phyloP scores from a whole-genome alignment of 345 rosid genomes.

The Euphorbia tirucalli region DNA sequence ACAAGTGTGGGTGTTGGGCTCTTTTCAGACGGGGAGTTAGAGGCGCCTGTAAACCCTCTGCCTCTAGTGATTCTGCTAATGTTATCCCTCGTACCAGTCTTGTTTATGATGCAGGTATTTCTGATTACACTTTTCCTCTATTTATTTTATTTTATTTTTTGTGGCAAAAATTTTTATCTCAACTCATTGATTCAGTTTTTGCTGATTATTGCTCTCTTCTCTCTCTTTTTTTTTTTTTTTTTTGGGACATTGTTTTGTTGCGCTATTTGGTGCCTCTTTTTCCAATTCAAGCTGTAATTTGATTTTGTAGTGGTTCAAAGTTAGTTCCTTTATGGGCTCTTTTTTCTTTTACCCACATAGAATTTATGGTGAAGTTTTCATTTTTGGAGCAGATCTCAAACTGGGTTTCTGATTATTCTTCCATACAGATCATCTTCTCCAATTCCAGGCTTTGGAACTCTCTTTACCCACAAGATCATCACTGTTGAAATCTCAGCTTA shows the following conservation, averaged over 20 bases:
- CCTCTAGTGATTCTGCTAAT: slow-evolving; percentile 51
- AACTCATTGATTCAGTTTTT: too few relatives aligned
- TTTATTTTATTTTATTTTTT: too few relatives aligned
- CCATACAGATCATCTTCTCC: slow-evolving; percentile 10
- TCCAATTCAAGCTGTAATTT: background rate
- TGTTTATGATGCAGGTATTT: slow-evolving; percentile 74
- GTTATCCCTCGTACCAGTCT: slow-evolving; percentile 70
- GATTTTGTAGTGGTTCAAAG: background rate
- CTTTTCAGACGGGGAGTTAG: slow-evolving; percentile 45
- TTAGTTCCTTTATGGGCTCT: background rate
- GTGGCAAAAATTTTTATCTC: too few relatives aligned
- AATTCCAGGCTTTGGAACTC: too few relatives aligned
- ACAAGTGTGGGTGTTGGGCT: slow-evolving; percentile 67
- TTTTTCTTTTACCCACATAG: background rate
- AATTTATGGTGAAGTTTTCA: slow-evolving; percentile 3
- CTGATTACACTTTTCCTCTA: too few relatives aligned
- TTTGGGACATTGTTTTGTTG: background rate
- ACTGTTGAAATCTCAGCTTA: background rate
- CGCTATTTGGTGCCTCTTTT: background rate
- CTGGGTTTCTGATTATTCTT: slow-evolving; percentile 19
- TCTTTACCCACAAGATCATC: too few relatives aligned
- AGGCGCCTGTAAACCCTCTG: too few relatives aligned
- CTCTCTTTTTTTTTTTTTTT: too few relatives aligned
- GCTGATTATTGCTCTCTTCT: too few relatives aligned
- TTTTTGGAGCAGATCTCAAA: slow-evolving; percentile 21